Evolutionary conservation across 2,329 filamentous ascomycete species (phyloP).

Genomic region (Apiospora koreana): DNA sequence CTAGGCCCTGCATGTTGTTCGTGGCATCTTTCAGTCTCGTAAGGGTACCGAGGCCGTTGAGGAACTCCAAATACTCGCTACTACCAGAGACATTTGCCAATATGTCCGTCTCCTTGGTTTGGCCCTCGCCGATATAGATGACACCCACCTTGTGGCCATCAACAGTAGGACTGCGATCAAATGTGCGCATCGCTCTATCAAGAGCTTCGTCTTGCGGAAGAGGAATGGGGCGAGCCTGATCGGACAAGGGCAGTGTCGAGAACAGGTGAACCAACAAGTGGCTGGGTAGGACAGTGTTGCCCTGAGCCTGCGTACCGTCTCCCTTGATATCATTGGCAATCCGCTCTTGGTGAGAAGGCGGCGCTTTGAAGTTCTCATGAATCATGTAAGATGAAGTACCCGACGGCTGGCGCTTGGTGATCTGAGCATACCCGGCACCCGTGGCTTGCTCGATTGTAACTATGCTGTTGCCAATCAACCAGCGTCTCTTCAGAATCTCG

Average conservation of each 20-base stretch:
- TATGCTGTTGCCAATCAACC: constrained; percentile 74
- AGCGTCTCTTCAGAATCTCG: constrained; percentile 65
- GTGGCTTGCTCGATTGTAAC: constrained; percentile 73
- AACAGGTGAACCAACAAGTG: constrained; percentile 72
- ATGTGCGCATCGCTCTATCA: constrained; percentile 72
- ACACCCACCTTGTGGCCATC: constrained; percentile 96
- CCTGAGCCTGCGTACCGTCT: constrained; percentile 52
- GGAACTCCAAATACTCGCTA: constrained; percentile 82
- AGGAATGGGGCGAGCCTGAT: constrained; percentile 68
- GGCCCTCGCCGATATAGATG: constrained; percentile 87
- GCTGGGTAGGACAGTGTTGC: constrained; percentile 68
- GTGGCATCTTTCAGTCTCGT: constrained; percentile 78
- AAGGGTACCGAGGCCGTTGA: constrained; percentile 79
- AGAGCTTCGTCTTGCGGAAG: constrained; percentile 71
- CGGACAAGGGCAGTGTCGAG: constrained; percentile 61
- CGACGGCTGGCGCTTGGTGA: constrained; percentile 73
- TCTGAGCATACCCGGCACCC: constrained; percentile 66
- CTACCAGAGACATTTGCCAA: constrained; percentile 85
- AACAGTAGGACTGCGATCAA: constrained; percentile 86
- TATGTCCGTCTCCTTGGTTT: constrained; percentile 81
- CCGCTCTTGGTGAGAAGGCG: constrained; percentile 56
- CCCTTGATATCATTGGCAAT: constrained; percentile 49
- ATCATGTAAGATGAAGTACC: constrained; percentile 62
- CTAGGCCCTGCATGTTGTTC: constrained; percentile 92
- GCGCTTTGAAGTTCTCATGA: constrained; percentile 59